Evolutionary conservation across 495 filamentous ascomycete genomes (phyloP).

Genomic region (Hyaloscypha bicolor): DNA sequence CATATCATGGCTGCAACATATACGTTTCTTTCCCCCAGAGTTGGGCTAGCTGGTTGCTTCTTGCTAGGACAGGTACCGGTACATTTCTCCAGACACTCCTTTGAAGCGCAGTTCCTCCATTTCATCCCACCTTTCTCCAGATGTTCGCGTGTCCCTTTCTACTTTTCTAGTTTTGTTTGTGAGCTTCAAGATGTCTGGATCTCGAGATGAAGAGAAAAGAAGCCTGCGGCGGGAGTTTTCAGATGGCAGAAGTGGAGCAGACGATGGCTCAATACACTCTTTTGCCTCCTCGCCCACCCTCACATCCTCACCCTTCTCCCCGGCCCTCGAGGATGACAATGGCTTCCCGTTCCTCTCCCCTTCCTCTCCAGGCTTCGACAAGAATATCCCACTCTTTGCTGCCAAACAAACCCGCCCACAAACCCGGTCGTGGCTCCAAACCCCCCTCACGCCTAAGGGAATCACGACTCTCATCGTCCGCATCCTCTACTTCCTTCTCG

Average conservation of each 20-base stretch:
- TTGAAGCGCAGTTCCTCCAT: no score
- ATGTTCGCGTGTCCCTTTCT: no score
- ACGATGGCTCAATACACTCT: not conserved
- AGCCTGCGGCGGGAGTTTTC: not conserved
- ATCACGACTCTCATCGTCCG: constrained; percentile 1
- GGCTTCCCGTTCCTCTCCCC: no score
- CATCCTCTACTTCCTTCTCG: constrained; percentile 9
- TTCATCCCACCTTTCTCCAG: no score
- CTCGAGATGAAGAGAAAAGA: not conserved
- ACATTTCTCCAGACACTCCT: no score
- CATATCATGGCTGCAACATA: no score
- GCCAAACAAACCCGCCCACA: not conserved
- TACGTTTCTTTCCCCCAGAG: no score
- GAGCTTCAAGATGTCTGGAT: not conserved
- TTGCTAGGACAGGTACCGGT: no score
- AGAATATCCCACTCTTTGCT: not conserved
- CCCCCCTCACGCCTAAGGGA: constrained; percentile 2
- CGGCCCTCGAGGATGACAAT: not conserved
- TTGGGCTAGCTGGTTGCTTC: no score
- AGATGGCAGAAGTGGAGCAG: not conserved
- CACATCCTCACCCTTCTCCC: not conserved
- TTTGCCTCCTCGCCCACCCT: constrained; percentile 8
- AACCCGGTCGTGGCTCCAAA: constrained; percentile 7
- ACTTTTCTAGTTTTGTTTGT: no score
- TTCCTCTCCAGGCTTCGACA: not conserved